Base-by-base conservation (phyloP, 768 basidiomycete genomes). In the Chalciporus pseudorubinellus region DNA sequence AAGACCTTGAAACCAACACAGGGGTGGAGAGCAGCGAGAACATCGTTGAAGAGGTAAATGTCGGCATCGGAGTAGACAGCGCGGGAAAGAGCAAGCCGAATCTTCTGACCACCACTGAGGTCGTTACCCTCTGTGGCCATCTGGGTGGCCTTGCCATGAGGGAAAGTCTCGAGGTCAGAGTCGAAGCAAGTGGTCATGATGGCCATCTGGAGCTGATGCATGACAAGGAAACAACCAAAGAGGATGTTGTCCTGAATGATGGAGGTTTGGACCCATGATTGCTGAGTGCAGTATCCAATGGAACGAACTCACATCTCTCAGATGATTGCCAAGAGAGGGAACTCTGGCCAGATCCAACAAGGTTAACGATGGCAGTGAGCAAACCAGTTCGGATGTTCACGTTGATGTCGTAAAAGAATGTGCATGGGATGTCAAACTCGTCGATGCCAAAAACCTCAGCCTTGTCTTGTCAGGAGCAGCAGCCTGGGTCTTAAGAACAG, bases 71-170 rank as follows among this genome's bases (percentile, higher is more conserved):
- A 71, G 51, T 78, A 78, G 13, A 78, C 64, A 4, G 77, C 77
- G 22, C 77, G 68, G 24, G 77, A 77, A 31, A 78, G 63, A 6
- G 73, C 69, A 24, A 79, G 69, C 29, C 78, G 64, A 6, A 78
- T 77, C 58, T 77, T 79, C 59, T 79, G 78, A 31, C 78, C 78
- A 39, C 78, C 78, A 51, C 69, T 72, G 24, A 58, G 62, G 44
- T 73, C 78, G 41, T 70, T 65, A 29, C 77, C 77, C 53, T 76
- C 76, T 54, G 78, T 77, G 26, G 74, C 77, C 52, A 78, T 69
- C 57, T 78, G 74, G 2, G 77, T 78, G 33, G 64, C 65, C 56
- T 67, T 59, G 20, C 65, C 65, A 29, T 57, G 47, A 3, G 66
- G 63, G 50, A 68, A 63, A 0, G 59, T 57, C 31, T 67, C 66